Base-by-base conservation (phyloP, 768 basidiomycete species). In the Dentipellis sp. region DNA sequence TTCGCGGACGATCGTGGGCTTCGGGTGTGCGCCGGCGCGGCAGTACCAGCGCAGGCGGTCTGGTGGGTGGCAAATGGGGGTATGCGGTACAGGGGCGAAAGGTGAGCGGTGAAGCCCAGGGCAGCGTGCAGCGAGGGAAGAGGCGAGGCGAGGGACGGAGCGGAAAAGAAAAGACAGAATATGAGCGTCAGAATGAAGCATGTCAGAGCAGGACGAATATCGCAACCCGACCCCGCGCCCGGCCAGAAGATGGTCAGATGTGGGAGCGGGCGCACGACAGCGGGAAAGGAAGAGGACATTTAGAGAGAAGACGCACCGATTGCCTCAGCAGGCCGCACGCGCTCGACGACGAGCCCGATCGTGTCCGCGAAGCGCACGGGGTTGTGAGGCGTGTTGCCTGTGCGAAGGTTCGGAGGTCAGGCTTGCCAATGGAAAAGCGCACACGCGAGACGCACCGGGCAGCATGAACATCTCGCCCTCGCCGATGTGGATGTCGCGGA, bases 401-500 rank as follows among this genome's bases (percentile, higher is more conserved):
- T 21, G 21, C 14, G 14, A 12, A 1, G 0, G 10, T 10, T 45
- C 11, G 12, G 9, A 40, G 23, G 14, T 21, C 38, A 53, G 22
- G 17, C 16, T 19, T 19, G 42, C n/a, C 10, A 21, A 21, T 34
- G 17, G 40, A 5, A 52, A 10, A 21, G 37, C 11, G 10, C 57
- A 42, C 45, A 17, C 52, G 23, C 40, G 8, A 7, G 9, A 66
- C 78, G 53, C 60, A 91, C 95, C 89, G 50, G 95, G 95, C 21
- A 98, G 75, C 63, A 98, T 65, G 69, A 97, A 97, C 94, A 97
- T 97, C 58, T 94, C 93, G 49, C 94, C 94, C 69, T 99, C 94
- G 59, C 84, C 87, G 62, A 98, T 97, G 23, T 73, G 73, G 50
- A 97, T 88, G 67, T 98, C 95, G 65, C 78, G 76, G 71, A 94